Base-by-base conservation (phyloP, 768 basidiomycete species). In the Kwoniella pini region DNA sequence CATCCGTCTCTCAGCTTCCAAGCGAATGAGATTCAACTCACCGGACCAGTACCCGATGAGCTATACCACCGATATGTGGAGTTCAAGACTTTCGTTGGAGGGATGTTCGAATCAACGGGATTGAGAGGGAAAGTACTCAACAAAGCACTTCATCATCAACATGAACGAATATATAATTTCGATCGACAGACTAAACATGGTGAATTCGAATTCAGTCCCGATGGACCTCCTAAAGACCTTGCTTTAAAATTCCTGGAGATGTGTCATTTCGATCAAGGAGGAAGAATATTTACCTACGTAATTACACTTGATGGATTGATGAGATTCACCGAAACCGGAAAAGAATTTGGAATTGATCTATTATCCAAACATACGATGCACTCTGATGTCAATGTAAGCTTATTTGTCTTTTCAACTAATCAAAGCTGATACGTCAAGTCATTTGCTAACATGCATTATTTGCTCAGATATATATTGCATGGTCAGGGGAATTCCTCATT, bases 301-400 rank as follows among this genome's bases (percentile, higher is more conserved):
- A 86, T 93, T 72, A 84, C 87, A 3, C 80, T 84, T 4, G 85
- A 87, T 54, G 89, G 89, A 62, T 83, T 88, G 9, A 82, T 90
- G 65, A 84, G 90, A 21, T 91, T 91, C 79, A 90, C 88, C 26
- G 90, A 91, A 76, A 92, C 90, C 2, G 89, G 89, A 15, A 88
- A 89, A 11, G 86, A 88, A 31, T 91, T 91, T 79, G 89, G 90
- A 69, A 88, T 90, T 62, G 88, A 91, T 77, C 87, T 91, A 72
- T 87, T 86, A 42, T 88, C 87, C 26, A 92, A 93, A 78, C 91
- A 92, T 71, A 90, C 89, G 4, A 81, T 92, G 72, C 90, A 91
- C 79, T 82, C 86, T 40, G 79, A 82, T 63, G 80, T 81, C 24
- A 88, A 89, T 39, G 72, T 74, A 51, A 67, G 72, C 64, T 7